Evolutionary conservation across 805 yeast species (phyloP).

Genomic region (Candida morakotiae): DNA sequence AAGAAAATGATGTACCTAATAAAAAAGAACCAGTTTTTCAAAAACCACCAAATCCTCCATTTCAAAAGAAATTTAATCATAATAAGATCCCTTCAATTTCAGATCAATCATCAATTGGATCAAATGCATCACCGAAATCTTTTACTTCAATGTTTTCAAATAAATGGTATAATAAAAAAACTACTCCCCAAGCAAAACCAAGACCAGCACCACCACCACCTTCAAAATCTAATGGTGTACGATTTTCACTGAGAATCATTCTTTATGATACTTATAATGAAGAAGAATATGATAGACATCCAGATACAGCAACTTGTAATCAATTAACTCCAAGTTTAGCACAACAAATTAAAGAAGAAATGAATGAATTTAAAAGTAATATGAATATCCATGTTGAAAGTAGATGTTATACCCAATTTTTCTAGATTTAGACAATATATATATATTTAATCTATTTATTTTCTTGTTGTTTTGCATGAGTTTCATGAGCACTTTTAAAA

Average conservation of each 20-base stretch:
- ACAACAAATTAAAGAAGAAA: conserved; percentile 78
- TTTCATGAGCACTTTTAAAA: conserved; percentile 43
- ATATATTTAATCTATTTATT: neutral
- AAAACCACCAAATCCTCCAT: conserved; percentile 12
- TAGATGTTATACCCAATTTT: conserved; percentile 78
- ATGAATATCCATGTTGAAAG: conserved; percentile 86
- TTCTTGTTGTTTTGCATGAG: conserved; percentile 12
- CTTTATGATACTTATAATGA: conserved; percentile 81
- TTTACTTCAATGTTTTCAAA: conserved; percentile 26
- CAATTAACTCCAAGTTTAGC: conserved; percentile 85
- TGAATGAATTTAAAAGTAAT: conserved; percentile 70
- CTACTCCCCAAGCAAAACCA: neutral
- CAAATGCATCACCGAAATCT: conserved; percentile 28
- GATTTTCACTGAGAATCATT: conserved; percentile 77
- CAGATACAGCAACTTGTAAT: conserved; percentile 90
- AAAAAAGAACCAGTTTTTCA: conserved; percentile 1
- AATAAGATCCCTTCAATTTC: conserved; percentile 28
- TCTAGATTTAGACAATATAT: conserved; percentile 28
- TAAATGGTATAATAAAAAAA: conserved; percentile 14
- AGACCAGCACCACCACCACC: conserved; percentile 4
- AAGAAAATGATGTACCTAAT: conserved; percentile 6
- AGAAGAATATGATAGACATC: conserved; percentile 86
- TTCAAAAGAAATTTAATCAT: conserved; percentile 23
- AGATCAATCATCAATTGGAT: conserved; percentile 14
- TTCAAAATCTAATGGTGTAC: conserved; percentile 29